Conservation (phyloP, 495 filamentous ascomycete genomes). For the Letharia columbiana region DNA sequence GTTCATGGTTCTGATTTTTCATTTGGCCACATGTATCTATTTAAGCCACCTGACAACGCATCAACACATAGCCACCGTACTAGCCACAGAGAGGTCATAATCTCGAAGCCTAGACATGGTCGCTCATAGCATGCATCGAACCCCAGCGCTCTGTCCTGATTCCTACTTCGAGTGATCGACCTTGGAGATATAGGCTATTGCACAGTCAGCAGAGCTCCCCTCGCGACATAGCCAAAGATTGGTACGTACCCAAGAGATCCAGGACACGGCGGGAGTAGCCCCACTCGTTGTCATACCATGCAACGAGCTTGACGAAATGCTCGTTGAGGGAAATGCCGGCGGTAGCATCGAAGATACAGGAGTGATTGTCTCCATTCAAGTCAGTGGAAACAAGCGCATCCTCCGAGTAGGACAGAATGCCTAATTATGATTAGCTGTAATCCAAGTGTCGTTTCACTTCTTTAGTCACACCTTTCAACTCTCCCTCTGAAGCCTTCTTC, state of each 20-base stretch:
- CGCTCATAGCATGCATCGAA: conserved; percentile 35
- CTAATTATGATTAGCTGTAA: conserved; percentile 40
- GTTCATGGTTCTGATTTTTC: background rate
- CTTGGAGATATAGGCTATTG: conserved; percentile 73
- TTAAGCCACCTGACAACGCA: background rate
- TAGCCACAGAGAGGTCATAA: background rate
- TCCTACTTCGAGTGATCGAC: conserved; percentile 52
- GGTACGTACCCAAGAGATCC: conserved; percentile 64
- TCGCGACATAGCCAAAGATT: background rate
- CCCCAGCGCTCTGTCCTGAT: conserved; percentile 32
- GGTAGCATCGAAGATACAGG: conserved; percentile 99
- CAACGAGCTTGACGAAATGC: conserved; percentile 97
- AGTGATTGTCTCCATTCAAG: conserved; percentile 81
- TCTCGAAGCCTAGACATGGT: background rate
- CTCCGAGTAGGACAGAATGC: conserved; percentile 91
- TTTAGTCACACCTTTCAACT: conserved; percentile 64
- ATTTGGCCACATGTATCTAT: background rate
- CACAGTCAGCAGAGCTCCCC: conserved; percentile 14
- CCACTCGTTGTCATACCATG: conserved; percentile 97
- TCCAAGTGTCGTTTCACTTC: background rate
- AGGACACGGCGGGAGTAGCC: conserved; percentile 98
- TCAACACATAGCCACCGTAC: background rate
- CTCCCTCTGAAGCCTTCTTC: conserved; percentile 78
- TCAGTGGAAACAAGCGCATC: conserved; percentile 93
- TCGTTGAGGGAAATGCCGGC: conserved; percentile 96